Percentiles rank a stretch among this genome's conserved stretches.
phyloP scores from a whole-genome alignment of 1,284 basidiomycete genomes.

The Apiotrichum brassicae region DNA sequence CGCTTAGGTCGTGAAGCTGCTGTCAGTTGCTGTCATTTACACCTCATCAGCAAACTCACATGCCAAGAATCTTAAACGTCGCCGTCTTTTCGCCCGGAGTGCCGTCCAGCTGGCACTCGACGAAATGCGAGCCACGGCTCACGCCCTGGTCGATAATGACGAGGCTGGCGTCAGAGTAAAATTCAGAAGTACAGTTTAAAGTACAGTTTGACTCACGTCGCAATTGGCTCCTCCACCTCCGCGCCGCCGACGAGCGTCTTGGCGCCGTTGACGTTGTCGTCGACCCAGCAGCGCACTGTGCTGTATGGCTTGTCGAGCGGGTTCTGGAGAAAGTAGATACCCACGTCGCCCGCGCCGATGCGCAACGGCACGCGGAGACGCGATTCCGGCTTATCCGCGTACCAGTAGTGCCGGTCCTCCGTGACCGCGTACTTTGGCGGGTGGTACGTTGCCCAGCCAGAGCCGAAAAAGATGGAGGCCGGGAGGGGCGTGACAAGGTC shows the following conservation, averaged over 20 bases:
- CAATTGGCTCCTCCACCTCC: constrained; percentile 29
- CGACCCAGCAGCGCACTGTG: constrained; percentile 47
- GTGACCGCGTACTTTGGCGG: constrained; percentile 53
- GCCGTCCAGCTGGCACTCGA: constrained; percentile 69
- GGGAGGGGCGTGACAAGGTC: constrained; percentile 91
- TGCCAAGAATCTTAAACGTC: constrained; percentile 71
- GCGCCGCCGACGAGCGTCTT: constrained; percentile 44
- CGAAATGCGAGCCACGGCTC: constrained; percentile 66
- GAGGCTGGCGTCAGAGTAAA: constrained; percentile 46
- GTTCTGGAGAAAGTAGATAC: constrained; percentile 46
- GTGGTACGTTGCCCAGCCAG: constrained; percentile 76
- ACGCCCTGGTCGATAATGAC: constrained; percentile 70
- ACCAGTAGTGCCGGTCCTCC: constrained; percentile 74
- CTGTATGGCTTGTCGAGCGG: constrained; percentile 44
- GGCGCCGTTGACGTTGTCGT: constrained; percentile 47
- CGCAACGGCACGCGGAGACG: constrained; percentile 42
- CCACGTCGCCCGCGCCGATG: constrained; percentile 47
- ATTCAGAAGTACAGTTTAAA: too few relatives aligned
- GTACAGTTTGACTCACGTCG: constrained; percentile 16
- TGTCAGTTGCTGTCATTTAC: not conserved
- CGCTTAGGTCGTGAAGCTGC: constrained; percentile 6
- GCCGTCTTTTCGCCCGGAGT: constrained; percentile 61
- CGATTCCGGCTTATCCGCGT: constrained; percentile 52
- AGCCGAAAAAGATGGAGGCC: constrained; percentile 77
- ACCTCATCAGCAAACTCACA: constrained; percentile 43